Evolutionary conservation across 2,329 filamentous ascomycete genomes (phyloP), one percentile per base, ranked within the genome.

Genomic region (Fusarium odoratissimum): DNA sequence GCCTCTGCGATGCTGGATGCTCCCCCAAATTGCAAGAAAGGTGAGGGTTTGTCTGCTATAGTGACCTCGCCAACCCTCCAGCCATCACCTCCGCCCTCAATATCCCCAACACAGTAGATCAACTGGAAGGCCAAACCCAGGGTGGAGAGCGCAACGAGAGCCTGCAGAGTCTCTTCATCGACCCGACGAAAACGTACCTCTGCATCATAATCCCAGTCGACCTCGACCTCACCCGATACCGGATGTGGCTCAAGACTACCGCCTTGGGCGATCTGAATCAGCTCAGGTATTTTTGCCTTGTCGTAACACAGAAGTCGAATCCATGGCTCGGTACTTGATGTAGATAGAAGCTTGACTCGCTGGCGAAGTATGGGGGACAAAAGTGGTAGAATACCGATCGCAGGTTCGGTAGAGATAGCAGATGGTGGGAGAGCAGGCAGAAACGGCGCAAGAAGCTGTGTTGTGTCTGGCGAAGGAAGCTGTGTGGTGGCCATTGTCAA

Each of bases 201-300:
- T 12, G 89, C 87, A 63, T 94, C 91, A 63, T 86, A 86, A 76
- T 90, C 87, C 86, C 88, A 90, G 79, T 93, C 91, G 25, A 95
- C 82, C 82, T 95, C 93, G 60, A 95, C 89, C 80, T 95, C 93
- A 60, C 93, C 93, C 5, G 92, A 94, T 8, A 92, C 90, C 6
- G 93, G 93, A 77, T 96, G 93, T n/a, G 92, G 92, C 80, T 95
- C 92, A 37, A 95, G 84, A 49, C 87, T 83, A 59, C 92, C 89
- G 62, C 87, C 86, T 74, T 87, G 86, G 37, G 90, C 90, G 19
- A 92, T 83, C 64, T 89, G 84, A n/a, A 87, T 85, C 23, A 95
- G 85, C 72, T 85, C 87, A 46, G 88, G 83, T 6, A 86, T 84
- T 70, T 87, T 86, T 71, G 86, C 81, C 12, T 85, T 76, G 76